Evolutionary conservation across 805 yeast species (phyloP), one percentile per base, ranked within the genome.

Genomic region (Wickerhamomyces bovis): DNA sequence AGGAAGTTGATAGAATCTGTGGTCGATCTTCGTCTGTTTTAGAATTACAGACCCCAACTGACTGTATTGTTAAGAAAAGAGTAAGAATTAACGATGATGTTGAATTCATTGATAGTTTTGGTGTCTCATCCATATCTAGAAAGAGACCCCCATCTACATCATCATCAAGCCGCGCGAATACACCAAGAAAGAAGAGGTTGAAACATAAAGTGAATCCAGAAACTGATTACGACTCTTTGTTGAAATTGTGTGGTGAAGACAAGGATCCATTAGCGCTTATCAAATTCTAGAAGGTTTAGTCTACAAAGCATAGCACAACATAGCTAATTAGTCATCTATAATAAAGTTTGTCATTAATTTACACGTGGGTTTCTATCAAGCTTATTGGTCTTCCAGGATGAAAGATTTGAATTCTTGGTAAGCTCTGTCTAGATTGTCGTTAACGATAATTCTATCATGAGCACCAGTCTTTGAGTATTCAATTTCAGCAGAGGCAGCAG

Each of bases 401-500:
- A 89, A 94, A 38, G 73, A 78, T 69, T 81, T 87, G 62, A 94
- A 78, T 67, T 90, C 87, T 33, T 58, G 58, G 70, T 94, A 94
- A 19, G 98, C 97, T 64, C 73, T 82, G 26, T 94, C 96, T 56
- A 94, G 76, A 60, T 92, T 89, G 60, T 90, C 97, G 64, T 94
- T 94, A 57, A 94, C 90, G 56, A 94, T 80, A 49, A 85, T 76
- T 64, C 75, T 73, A 69, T 94, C 99, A 64, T 94, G 97, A 41
- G 95, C 95, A 51, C 97, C 97, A 52, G 89, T 79, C 62, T 86
- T 68, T 35, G 97, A 84, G 66, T 81, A 95, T 54, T 82, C 98
- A 69, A 94, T 64, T 72, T 94, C 99, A 41, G 86, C 86, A 48
- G 79, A 55, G 15, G 99, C 98, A 52, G 96, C 96, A 43, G 75